Conservation (phyloP, 2,329 filamentous ascomycete species). For the Pestalotiopsis sp. region DNA sequence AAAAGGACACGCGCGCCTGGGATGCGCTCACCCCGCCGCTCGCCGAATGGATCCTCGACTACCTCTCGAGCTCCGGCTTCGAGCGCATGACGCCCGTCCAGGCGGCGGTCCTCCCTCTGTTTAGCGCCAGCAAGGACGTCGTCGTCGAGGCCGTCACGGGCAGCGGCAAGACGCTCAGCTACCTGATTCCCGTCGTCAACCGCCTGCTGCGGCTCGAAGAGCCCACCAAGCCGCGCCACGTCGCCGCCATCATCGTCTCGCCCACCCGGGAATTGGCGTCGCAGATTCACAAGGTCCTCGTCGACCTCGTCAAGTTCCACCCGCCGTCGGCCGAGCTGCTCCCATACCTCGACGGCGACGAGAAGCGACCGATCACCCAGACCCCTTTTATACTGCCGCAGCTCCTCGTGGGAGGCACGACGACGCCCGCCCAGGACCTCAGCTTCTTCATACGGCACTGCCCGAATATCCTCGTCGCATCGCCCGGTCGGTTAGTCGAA, state of each 20-base stretch:
- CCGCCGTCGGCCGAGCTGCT: slow-evolving; percentile 72
- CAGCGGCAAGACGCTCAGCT: slow-evolving; percentile 66
- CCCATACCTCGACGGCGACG: slow-evolving; percentile 56
- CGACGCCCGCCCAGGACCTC: slow-evolving; percentile 81
- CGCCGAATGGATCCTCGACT: slow-evolving; percentile 84
- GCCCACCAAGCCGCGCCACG: slow-evolving; percentile 84
- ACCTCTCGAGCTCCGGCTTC: slow-evolving; percentile 83
- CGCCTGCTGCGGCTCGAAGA: slow-evolving; percentile 79
- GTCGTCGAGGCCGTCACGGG: slow-evolving; percentile 67
- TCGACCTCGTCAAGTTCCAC: slow-evolving; percentile 81
- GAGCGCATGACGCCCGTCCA: slow-evolving; percentile 91
- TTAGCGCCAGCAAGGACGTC: slow-evolving; percentile 79
- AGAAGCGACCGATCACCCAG: slow-evolving; percentile 52
- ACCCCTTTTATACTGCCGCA: slow-evolving; percentile 74
- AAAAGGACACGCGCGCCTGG: slow-evolving; percentile 61
- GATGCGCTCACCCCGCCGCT: slow-evolving; percentile 70
- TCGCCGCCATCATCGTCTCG: slow-evolving; percentile 88
- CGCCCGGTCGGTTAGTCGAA: slow-evolving; percentile 86
- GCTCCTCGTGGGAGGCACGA: slow-evolving; percentile 80
- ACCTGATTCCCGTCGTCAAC: slow-evolving; percentile 81
- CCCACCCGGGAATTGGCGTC: slow-evolving; percentile 90
- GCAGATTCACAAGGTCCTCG: slow-evolving; percentile 84
- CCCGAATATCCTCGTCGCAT: slow-evolving; percentile 88
- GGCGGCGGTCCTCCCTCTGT: slow-evolving; percentile 63
- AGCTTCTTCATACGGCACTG: slow-evolving; percentile 81